Evolutionary conservation across 805 yeast species (phyloP), one percentile per base, ranked within the genome.

Genomic region (Nakazawaea wyomingensis): DNA sequence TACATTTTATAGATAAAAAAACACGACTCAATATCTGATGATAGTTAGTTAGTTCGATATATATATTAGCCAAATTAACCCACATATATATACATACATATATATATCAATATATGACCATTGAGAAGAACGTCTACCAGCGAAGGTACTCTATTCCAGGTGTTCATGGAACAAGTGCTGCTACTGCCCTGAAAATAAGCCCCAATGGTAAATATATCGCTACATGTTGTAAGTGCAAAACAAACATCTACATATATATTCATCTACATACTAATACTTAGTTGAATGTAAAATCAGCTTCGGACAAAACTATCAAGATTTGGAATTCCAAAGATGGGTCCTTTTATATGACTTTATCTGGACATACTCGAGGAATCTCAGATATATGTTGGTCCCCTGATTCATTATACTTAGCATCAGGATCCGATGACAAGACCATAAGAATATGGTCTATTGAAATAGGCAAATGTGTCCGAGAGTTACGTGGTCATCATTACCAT

Each of bases 401-500:
- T 57, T 72, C 84, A 10, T 66, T 69, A 40, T 76, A 83, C 39
- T 47, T 91, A 5, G 96, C 95, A 1, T 77, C 95, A 0, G 93
- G 84, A 1, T 83, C 95, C 0, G 96, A 91, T 57, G 99, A 91
- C 60, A 68, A 79, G 48, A 80, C 95, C 0, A 71, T 89, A 6
- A 69, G 89, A 31, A 64, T 93, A 3, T 88, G 95, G 85, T 74
- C 80, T 41, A 59, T 82, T 3, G 51, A 57, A 19, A 67, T 67
- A 37, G 79, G 76, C 4, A 72, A 72, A 47, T 69, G 78, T 44
- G 56, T 78, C 21, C 65, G 69, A 40, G 60, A 74, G 5, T 62
- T 89, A 26, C 66, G 71, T 39, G 90, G 95, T 5, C 99, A 91
- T 55, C 87, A 96, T 0, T 91, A 81, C 49, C 91, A 87, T 46